Evolutionary conservation across 805 yeast genomes (phyloP), one percentile per base, ranked within the genome.

Genomic region (Maudiozyma turicensis): DNA sequence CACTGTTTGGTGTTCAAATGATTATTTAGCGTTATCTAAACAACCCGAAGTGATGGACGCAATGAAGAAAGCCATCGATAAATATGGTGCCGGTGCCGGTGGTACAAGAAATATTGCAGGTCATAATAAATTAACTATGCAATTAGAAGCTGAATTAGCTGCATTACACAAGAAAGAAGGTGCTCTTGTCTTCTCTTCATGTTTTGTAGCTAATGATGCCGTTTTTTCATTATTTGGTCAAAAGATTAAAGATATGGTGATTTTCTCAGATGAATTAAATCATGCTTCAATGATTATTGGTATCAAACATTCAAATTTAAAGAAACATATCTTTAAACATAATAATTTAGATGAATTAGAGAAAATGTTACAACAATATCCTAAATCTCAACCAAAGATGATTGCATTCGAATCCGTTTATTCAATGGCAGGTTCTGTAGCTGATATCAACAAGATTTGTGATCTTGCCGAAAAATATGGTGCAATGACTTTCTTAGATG

Each of bases 51-150:
- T 91, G 42, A 71, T 88, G 51, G 70, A 77, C 14, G 81, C 80
- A 49, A 93, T 91, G 91, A 83, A 84, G 58, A 65, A 73, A 45
- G 82, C 95, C 14, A 75, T 93, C 67, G 85, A 84, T 59, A 81
- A 78, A 71, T 93, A 93, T 66, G 99, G 99, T 60, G 85, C 96
- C 5, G 99, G 99, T 59, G 96, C 99, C 8, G 99, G 99, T 63
- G 99, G 99, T 58, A 93, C 99, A 45, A 79, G 99, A 64, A 93
- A 93, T 71, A 93, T 93, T 66, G 99, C 99, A 1, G 99, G 99
- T 53, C 99, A 93, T 68, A 93, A 93, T 68, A 68, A 72, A 51
- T 91, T 85, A 59, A 95, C 98, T n/a, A 80, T 93, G 62, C 76
- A 75, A 56, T 77, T 93, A 62, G 99, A 93, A 69, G 72, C 84